phyloP scores from a whole-genome alignment of 768 basidiomycete genomes.

The Suillus bovinus region DNA sequence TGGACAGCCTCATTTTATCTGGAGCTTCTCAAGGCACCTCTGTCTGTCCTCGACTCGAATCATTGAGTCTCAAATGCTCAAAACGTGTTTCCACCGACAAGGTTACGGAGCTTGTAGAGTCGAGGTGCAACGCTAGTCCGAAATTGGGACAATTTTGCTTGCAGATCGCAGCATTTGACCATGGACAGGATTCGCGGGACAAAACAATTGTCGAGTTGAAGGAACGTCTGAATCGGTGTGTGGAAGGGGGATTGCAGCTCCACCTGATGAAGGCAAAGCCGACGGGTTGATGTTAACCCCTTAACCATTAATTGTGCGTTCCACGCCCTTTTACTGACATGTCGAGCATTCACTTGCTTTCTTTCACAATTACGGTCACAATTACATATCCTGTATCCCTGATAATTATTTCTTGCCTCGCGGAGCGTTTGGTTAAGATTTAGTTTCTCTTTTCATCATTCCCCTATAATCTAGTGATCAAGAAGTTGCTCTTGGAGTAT shows the following conservation, averaged over 20 bases:
- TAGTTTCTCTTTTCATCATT: neutral
- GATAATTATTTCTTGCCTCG: neutral
- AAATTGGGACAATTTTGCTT: slow-evolving; percentile 21
- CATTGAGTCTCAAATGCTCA: slow-evolving; percentile 27
- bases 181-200: slow-evolving; percentile 30
- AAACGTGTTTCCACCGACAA: slow-evolving; percentile 23
- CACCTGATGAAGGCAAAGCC: slow-evolving; percentile 22
- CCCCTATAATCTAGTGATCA: neutral
- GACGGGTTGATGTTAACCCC: slow-evolving; percentile 4
- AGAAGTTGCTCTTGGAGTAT: neutral
- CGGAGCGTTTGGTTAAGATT: neutral
- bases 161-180: slow-evolving; percentile 30
- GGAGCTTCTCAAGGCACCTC: neutral
- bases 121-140: slow-evolving; percentile 18
- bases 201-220: slow-evolving; percentile 24
- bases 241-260: slow-evolving; percentile 27
- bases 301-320: neutral
- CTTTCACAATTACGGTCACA: neutral
- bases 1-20: slow-evolving; percentile 21
- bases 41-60: slow-evolving; percentile 26
- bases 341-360: neutral
- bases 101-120: slow-evolving; percentile 26
- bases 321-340: neutral
- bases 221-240: slow-evolving; percentile 14
- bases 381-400: neutral